phyloP scores from a whole-genome alignment of 1,284 basidiomycete genomes.

The Schizophyllum commune region DNA sequence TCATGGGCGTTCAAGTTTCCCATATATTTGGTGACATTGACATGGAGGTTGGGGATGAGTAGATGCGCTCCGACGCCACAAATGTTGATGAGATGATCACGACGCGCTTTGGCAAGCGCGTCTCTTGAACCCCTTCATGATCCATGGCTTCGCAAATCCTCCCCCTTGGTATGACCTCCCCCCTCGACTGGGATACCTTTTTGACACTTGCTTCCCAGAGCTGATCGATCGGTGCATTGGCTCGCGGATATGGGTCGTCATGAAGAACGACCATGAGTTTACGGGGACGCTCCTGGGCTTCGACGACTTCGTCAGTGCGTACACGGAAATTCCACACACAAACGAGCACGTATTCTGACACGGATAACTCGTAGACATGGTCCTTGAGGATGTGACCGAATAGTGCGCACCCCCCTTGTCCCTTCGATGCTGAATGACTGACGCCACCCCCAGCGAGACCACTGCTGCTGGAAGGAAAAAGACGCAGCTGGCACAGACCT shows the following conservation, averaged over 20 bases:
- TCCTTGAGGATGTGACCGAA: slow-evolving; percentile 94
- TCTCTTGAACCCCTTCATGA: slow-evolving; percentile 13
- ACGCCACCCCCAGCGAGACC: slow-evolving; percentile 54
- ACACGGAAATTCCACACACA: neutral
- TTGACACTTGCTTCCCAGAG: slow-evolving; percentile 38
- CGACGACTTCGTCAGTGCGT: slow-evolving; percentile 99
- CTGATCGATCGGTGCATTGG: slow-evolving; percentile 94
- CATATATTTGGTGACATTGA: neutral
- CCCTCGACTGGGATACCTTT: slow-evolving; percentile 1
- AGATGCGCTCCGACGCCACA: neutral
- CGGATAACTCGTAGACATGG: slow-evolving; percentile 73
- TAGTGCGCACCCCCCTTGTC: slow-evolving; percentile 47
- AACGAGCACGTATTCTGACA: neutral
- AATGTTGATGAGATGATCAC: neutral
- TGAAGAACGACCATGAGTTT: slow-evolving; percentile 95
- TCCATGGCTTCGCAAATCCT: slow-evolving; percentile 49
- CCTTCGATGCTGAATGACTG: neutral
- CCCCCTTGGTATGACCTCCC: slow-evolving; percentile 33
- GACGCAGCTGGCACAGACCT: slow-evolving; percentile 82
- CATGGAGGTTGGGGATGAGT: neutral
- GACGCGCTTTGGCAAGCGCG: slow-evolving; percentile 3
- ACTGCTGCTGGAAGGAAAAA: slow-evolving; percentile 79
- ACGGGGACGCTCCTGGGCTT: slow-evolving; percentile 95
- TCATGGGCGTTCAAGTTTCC: neutral
- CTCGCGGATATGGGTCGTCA: slow-evolving; percentile 92